These are phyloP conservation scores for Ceratocystis albifundus DNA, from an alignment of 2,329 filamentous ascomycete genomes.

Conservation along the genomic window DNA sequence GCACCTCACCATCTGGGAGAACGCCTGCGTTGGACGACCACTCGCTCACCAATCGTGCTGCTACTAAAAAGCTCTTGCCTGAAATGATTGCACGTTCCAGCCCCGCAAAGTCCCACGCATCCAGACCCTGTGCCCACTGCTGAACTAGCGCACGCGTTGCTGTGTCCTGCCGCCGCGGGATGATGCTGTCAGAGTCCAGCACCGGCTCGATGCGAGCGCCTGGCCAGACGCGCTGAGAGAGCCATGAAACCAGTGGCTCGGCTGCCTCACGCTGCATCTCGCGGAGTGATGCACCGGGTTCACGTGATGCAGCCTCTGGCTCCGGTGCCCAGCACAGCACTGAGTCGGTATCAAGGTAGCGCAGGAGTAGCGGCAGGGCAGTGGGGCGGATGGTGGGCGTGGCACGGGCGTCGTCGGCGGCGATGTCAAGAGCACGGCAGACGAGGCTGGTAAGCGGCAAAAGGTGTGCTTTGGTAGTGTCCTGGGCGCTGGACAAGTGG, in stretches of 20 bases:
- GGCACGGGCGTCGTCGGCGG: conserved; percentile 45
- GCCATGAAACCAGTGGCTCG: conserved; percentile 56
- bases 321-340: conserved; percentile 74
- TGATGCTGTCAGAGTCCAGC: conserved; percentile 65
- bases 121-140: conserved; percentile 63
- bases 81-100: conserved; percentile 75
- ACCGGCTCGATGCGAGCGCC: conserved; percentile 66
- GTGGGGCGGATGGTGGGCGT: conserved; percentile 47
- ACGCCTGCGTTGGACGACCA: conserved; percentile 63
- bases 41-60: conserved; percentile 64
- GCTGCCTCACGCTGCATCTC: conserved; percentile 60
- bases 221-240: conserved; percentile 69
- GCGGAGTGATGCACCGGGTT: conserved; percentile 43
- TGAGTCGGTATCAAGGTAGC: conserved; percentile 85
- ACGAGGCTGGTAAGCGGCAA: conserved; percentile 81
- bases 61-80: conserved; percentile 74
- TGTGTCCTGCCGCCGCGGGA: conserved; percentile 61
- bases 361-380: conserved; percentile 59
- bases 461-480: conserved; percentile 74
- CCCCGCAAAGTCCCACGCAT: conserved; percentile 71
- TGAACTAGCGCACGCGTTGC: conserved; percentile 65
- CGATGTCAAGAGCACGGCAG: conserved; percentile 74
- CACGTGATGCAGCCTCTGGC: conserved; percentile 37
- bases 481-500: conserved; percentile 63
- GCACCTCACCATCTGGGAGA: conserved; percentile 26